Evolutionary conservation across 164 flowering plant species (phyloP), one percentile per base, ranked within the genome.

Genomic region (Nelumbo lutea): DNA sequence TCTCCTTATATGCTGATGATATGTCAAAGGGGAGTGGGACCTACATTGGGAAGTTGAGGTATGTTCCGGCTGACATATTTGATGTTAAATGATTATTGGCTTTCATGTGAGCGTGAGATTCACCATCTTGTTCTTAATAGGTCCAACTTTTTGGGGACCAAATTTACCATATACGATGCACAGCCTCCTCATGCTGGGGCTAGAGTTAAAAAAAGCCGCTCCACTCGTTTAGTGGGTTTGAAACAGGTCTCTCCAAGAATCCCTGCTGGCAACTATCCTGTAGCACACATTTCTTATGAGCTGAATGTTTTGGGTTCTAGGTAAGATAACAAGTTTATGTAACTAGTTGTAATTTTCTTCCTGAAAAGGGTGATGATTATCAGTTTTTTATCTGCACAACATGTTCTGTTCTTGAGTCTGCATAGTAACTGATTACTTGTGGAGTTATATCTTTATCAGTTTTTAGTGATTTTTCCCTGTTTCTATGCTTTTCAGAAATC

Each of bases 101-200:
- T 63, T 51, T 42, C 6, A 42, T 42, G 57, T 70, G 59, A 15
- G 27, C 38, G 14, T 2, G 50, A 64, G 40, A 59, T 27, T 9
- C 9, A 50, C 39, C 8, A n/a, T 64, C 48, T 15, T 62, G 6
- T 41, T 41, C 40, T 75, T 64, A 52, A 55, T 70, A 89, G 95
- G 71, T 86, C 95, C 59, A 87, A 89, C 65, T 89, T 89, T 68
- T 42, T 87, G 40, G 96, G 89, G 66, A 88, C 92, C 59, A 90
- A 84, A 79, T 90, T 90, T 74, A 82, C 89, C 15, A 69, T 88
- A 62, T 82, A 78, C 76, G 96, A 90, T 75, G 79, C 79, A 9
- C 89, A 83, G 77, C 89, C 96, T 51, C 90, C 96, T 64, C 82
- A 87, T 76, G 80, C 86, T 41, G 90, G 84, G 69, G 87, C 88